Evolutionary conservation across 768 basidiomycete genomes (phyloP), one percentile per base, ranked within the genome.

Genomic region (Chalciporus sphaerocephalus): DNA sequence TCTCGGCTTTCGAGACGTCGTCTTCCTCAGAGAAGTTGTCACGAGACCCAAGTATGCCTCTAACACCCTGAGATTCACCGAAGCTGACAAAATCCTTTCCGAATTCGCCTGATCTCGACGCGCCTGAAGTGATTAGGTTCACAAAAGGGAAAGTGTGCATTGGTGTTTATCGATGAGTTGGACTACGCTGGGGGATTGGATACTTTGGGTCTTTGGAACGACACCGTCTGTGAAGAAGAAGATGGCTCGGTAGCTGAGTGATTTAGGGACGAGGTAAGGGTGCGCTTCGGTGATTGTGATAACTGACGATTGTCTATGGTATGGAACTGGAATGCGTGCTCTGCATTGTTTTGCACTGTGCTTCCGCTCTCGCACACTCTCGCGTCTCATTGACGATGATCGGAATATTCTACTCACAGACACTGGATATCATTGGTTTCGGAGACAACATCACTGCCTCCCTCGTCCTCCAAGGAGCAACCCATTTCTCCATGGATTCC

Each of bases 1-100:
- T 47, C 70, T 80, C 21, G 78, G 78, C 7, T 57, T 81, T 17
- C 70, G 79, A 10, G 79, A 80, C 44, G 77, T 73, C 1, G 52
- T 78, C 12, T 63, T 67, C 37, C 64, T 80, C 11, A 76, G 71
- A 3, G 67, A 72, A 13, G 67, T 58, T 0, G 54, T 81, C 39
- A 56, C 59, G 17, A 59, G 65, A 23, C 74, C 74, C 53, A 44
- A 71, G 1, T 53, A 43, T 5, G 54, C 51, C 2, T 6, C 49
- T 8, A 46, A 55, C 25, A 46, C 42, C 5, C 30, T 28, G 18
- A 22, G 53, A 0, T 38, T 52, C 4, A 22, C 50, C 1, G 59
- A 53, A 20, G 53, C 56, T 1, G 73, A 75, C 47, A 48, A 36
- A 40, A 57, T 69, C 20, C 56, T 80, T 10, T 44, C 47, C 32